Base-by-base conservation (phyloP, 306 rosid genomes). In the Gastrolobium bilobum region DNA sequence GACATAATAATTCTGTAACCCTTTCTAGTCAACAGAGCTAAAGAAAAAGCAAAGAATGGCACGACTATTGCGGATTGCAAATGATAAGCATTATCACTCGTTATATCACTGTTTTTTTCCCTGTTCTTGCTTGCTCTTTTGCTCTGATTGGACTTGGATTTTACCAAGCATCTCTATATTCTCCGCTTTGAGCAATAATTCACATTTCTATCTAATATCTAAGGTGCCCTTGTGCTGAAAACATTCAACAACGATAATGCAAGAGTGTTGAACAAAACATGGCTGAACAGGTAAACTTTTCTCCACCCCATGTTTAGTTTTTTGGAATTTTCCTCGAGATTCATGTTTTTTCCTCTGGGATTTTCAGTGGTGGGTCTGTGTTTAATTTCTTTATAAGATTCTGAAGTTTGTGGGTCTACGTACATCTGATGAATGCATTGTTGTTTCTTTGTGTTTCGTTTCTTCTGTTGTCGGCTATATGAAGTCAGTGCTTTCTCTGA, bases 241-340 rank as follows among this genome's bases (percentile, higher is more conserved):
- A 53, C 13, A 20, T n/a, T 75, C 14, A 58, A 57, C 43, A 68
- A 63, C 13, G 66, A 11, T 7, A n/a, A 14, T 0, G 13, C 42
- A 9, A 20, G 7, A 34, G 14, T 40, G 61, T 47, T 58, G 44
- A 39, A 15, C 50, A 64, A 3, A 81, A 50, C 79, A 90, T 94
- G 97, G 87, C 89, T 84, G 86, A 85, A 71, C 98, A 88, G 97
- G 94, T 92, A 80, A 31, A 63, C 1, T 33, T 38, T 75, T 81
- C 85, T 83, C 83, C 44, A 76, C 81, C 64, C 37, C 77, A 35
- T 40, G 54, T 73, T 9, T 71, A 68, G 54, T 15, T 69, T 80
- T 78, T 83, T 88, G 89, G 72, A 53, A 75, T 84, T 87, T 78
- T 79, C 63, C 15, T 20, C 26, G 50, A 48, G 52, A 77, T 79